Base-by-base conservation (phyloP, 1,139 yeast species). In the Candida albicans region DNA sequence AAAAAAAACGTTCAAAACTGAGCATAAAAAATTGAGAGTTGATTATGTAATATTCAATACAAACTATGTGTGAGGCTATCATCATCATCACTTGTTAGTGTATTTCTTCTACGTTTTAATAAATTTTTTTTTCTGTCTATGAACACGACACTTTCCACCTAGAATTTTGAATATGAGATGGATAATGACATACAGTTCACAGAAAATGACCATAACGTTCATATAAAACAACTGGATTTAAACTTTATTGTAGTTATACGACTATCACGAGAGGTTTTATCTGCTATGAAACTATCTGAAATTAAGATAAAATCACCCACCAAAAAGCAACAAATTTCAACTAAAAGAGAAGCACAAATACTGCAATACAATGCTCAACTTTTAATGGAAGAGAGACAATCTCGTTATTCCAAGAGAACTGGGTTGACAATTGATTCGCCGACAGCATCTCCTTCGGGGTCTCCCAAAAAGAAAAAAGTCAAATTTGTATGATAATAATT, bases 271-370 rank as follows among this genome's bases (percentile, higher is more conserved):
- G 52, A 49, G 2, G 39, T 43, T 4, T 27, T 48, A 12, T 30
- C 37, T 14, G 48, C 48, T 4, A 47, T 49, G 3, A 30, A 33
- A 13, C 35, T 50, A 24, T 45, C 52, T 1, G 30, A 43, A 37
- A 38, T 46, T 9, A 40, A 40, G 8, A 33, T 44, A 11, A 55
- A 55, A 42, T 43, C 56, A 7, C 55, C 53, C n/a, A 45, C 52
- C 4, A 49, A 48, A 34, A 59, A 54, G 40, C 54, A 52, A 33
- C 36, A 29, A 10, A 59, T 51, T 39, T 46, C 57, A 22, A 58
- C 58, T 12, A 58, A 56, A 43, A 54, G 76, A 37, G 57, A 58
- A 39, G 54, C 56, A 47, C 66, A 62, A 44, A 57, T 70, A 11
- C 56, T 51, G 18, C 61, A 61, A 28, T 64, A 67, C 53, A 62